These are phyloP conservation scores for Clonostachys solani DNA, from an alignment of 2,329 filamentous ascomycete species.

Conservation along the genomic window DNA sequence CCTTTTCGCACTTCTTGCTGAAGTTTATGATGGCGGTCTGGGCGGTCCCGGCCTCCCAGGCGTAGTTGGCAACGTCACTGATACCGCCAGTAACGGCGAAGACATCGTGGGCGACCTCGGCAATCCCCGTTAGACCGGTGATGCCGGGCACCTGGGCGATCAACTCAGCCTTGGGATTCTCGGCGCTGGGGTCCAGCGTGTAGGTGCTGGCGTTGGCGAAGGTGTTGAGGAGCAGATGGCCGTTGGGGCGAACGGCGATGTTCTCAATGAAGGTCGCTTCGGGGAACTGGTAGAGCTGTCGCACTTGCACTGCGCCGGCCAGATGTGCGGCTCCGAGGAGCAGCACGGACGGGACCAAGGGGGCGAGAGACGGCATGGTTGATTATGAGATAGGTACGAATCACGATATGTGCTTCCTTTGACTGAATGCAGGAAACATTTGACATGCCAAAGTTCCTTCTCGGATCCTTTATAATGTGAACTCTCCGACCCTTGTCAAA, in stretches of 20 bases:
- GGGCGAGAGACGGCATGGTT: background rate
- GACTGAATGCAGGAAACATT: too few relatives aligned
- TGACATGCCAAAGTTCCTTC: too few relatives aligned
- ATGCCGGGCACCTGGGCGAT: slow-evolving; percentile 6
- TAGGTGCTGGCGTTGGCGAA: slow-evolving; percentile 11
- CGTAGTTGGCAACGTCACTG: slow-evolving; percentile 2
- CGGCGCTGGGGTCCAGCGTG: background rate
- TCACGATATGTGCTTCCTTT: too few relatives aligned
- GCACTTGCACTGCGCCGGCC: background rate
- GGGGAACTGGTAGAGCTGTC: background rate
- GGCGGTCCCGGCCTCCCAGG: slow-evolving; percentile 4
- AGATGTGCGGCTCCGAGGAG: background rate
- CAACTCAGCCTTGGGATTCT: background rate
- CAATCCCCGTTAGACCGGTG: slow-evolving; percentile 8
- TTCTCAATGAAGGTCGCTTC: background rate
- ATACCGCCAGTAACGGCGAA: slow-evolving; percentile 11
- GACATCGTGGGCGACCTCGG: slow-evolving; percentile 8
- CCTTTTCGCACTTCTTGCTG: background rate
- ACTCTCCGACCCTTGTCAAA: too few relatives aligned
- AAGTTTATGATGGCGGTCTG: background rate
- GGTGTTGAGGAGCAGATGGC: slow-evolving; percentile 2
- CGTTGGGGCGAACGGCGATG: background rate
- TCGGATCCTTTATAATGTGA: too few relatives aligned
- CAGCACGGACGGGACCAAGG: background rate
- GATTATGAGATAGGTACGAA: background rate